phyloP scores from a whole-genome alignment of 345 rosid genomes.

The Abelmoschus esculentus region DNA sequence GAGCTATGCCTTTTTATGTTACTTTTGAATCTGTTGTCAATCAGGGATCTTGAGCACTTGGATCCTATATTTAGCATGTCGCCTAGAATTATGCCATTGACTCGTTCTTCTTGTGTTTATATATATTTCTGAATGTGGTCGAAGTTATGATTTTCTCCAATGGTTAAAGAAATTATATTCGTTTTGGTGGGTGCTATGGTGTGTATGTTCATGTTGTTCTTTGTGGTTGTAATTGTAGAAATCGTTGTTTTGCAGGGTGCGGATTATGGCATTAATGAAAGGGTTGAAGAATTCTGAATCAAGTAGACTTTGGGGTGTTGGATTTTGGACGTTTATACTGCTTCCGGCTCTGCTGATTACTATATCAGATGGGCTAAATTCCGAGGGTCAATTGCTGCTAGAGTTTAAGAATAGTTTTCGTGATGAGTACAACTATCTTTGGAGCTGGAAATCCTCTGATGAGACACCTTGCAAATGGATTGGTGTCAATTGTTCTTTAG shows the following conservation, averaged over 20 bases:
- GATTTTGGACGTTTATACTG: slow-evolving; percentile 26
- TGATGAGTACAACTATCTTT: slow-evolving; percentile 41
- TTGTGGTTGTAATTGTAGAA: slow-evolving; percentile 7
- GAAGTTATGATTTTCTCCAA: neutral
- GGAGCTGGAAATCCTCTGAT: slow-evolving; percentile 57
- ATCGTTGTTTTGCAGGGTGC: slow-evolving; percentile 22
- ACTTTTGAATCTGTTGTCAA: neutral
- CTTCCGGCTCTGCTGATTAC: slow-evolving; percentile 31
- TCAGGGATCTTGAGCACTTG: neutral
- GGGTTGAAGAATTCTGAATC: slow-evolving; percentile 17
- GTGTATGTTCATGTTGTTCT: neutral
- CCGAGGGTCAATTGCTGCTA: slow-evolving; percentile 58
- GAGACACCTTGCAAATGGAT: slow-evolving; percentile 77
- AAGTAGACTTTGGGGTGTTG: slow-evolving; percentile 21
- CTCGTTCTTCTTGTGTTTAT: neutral
- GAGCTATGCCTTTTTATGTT: slow-evolving; percentile 18
- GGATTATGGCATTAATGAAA: slow-evolving; percentile 10
- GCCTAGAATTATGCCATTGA: neutral
- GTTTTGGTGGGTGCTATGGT: neutral
- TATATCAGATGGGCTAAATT: slow-evolving; percentile 45
- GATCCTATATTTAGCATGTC: neutral
- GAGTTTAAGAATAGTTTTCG: slow-evolving; percentile 51
- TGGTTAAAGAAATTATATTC: neutral
- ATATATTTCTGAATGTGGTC: neutral
- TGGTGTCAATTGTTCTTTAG: slow-evolving; percentile 64